Evolutionary conservation across 2,329 filamentous ascomycete genomes (phyloP), one percentile per base, ranked within the genome.

Genomic region (Cryphonectria parasitica): DNA sequence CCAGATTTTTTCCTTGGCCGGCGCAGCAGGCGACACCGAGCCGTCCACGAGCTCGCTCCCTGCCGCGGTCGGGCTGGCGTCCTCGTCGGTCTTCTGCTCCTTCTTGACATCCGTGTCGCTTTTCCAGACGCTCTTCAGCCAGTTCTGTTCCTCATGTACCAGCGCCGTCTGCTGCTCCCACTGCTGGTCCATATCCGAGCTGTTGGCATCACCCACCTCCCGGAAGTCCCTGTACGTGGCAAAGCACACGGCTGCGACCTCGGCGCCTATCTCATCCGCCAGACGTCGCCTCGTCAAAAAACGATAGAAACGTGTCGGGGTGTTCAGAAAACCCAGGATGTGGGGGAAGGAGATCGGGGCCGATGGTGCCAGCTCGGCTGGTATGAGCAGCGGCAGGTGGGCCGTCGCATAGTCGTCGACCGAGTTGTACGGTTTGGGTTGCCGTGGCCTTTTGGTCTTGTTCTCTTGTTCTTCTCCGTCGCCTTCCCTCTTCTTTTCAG

Each of bases 321-420:
- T 98, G 82, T 96, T 95, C 73, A 92, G 84, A 84, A 99, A 97
- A 72, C 96, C 96, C 41, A 99, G 91, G 71, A 98, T 88, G 79
- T 98, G 95, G 0, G 95, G 95, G 80, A 97, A 92, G 58, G 88
- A 85, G 71, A 99, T 87, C 19, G 92, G 86, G 34, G 87, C 84
- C 7, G 91, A 90, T 60, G 94, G 94, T 52, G 90, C 88, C 77
- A 99, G 89, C 71, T 91, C 88, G 73, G 84, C 77, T 3, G 95
- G 95, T 60, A 92, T 87, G 61, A 87, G 84, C 41, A 85, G 78
- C 0, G 95, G 90, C 66, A 94, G 85, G 34, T 82, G 77, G 56
- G 92, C 88, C 52, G 88, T 83, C 10, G 88, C 76, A 81, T 98
- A 99, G 80, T 92, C 89, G 71, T 86, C 82, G 2, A 92, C 87